phyloP scores from a whole-genome alignment of 2,329 filamentous ascomycete species.

The Elsinoe necatrix region DNA sequence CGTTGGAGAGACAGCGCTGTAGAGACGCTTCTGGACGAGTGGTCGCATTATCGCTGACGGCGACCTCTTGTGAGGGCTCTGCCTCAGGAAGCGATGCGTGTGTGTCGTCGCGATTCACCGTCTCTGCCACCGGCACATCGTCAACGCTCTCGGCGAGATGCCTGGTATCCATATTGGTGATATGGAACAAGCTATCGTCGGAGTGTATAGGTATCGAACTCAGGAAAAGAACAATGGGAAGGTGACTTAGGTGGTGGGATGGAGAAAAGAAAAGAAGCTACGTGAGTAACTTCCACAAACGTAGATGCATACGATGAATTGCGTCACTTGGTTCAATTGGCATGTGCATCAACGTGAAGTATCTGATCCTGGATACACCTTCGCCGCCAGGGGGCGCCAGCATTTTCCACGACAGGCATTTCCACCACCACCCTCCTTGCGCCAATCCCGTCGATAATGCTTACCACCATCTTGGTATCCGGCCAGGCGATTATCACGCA shows the following conservation, averaged over 20 bases:
- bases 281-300: background rate
- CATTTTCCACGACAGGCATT: background rate
- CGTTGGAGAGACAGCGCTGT: background rate
- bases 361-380: background rate
- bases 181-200: background rate
- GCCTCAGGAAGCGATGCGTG: background rate
- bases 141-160: background rate
- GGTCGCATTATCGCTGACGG: background rate
- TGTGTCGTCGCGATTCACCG: background rate
- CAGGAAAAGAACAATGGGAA: background rate
- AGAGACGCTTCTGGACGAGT: background rate
- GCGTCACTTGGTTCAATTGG: background rate
- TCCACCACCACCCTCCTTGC: background rate
- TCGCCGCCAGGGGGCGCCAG: background rate
- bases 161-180: background rate
- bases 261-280: background rate
- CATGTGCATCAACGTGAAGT: background rate
- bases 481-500: background rate
- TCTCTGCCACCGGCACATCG: background rate
- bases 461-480: background rate
- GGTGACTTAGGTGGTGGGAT: background rate
- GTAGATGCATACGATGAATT: background rate
- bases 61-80: background rate
- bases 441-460: conserved; percentile 3
- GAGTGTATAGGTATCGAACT: background rate